Evolutionary conservation across 495 filamentous ascomycete species (phyloP).

Genomic region (Penicillium cinerascens): DNA sequence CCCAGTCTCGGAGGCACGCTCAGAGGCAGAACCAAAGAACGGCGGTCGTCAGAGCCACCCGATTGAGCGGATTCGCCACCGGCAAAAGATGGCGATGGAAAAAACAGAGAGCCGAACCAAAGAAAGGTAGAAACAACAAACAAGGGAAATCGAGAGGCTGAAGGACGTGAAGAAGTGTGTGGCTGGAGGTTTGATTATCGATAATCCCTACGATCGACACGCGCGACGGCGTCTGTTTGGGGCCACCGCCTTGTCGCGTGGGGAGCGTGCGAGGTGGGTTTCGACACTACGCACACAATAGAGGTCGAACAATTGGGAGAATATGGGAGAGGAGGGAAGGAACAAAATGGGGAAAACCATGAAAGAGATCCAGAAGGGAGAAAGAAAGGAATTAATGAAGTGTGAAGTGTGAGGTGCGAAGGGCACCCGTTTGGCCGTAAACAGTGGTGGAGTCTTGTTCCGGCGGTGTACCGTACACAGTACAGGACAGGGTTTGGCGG

Average conservation of each 20-base stretch:
- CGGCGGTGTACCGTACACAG: slow-evolving; percentile 15
- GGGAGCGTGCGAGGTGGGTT: slow-evolving; percentile 18
- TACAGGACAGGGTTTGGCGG: neutral
- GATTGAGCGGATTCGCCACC: slow-evolving; percentile 36
- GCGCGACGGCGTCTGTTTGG: slow-evolving; percentile 33
- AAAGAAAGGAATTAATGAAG: slow-evolving; percentile 7
- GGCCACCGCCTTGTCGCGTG: slow-evolving; percentile 36
- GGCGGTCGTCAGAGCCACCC: slow-evolving; percentile 18
- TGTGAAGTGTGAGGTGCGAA: slow-evolving; percentile 7
- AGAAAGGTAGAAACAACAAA: neutral
- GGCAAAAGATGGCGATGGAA: slow-evolving; percentile 15
- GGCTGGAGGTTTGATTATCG: slow-evolving; percentile 34
- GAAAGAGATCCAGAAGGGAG: neutral
- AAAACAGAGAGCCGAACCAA: slow-evolving; percentile 1
- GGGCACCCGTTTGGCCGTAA: slow-evolving; percentile 28
- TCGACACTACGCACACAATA: neutral
- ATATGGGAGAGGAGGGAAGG: neutral
- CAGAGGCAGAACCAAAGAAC: slow-evolving; percentile 39
- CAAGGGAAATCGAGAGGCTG: neutral
- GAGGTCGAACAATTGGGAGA: neutral
- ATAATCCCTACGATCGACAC: slow-evolving; percentile 33
- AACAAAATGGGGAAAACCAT: slow-evolving; percentile 5
- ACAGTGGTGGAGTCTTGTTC: slow-evolving; percentile 26
- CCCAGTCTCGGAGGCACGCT: slow-evolving; percentile 26
- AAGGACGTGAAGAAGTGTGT: slow-evolving; percentile 12